Base-by-base conservation (phyloP, 768 basidiomycete species). In the Tephrocybe sp. region DNA sequence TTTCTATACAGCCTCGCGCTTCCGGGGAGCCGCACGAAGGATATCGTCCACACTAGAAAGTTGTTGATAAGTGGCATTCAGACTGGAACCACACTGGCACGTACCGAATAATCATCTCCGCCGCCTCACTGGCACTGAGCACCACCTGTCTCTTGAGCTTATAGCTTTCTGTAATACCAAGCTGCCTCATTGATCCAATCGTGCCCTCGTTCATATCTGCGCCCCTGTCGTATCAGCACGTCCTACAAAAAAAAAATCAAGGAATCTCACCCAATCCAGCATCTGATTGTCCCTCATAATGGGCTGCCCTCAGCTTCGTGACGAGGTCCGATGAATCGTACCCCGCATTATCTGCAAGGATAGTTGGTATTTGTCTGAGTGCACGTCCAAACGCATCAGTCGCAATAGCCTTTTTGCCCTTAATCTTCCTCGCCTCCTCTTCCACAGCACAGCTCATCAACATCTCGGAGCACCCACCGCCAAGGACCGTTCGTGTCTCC, bases 381-480 rank as follows among this genome's bases (percentile, higher is more conserved):
- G 97, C 95, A 21, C 86, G 75, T 3, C 80, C 82, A 59, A 98
- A 99, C 7, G 91, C 85, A 70, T 98, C 97, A 1, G 88, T 88
- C 11, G 97, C 97, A 54, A 98, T 82, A 5, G 94, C 91, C 72
- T 94, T 94, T 76, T 98, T 99, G 2, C 97, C 97, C 63, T 85
- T 85, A 40, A 93, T 82, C 53, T 79, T 82, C 55, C 87, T 77
- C 3, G 89, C 88, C 34, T 77, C 88, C 64, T 94, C 91, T 34
- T 99, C 97, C 9, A 94, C 90, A 1, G 91, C 88, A 58, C 89
- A 91, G 59, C 84, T 86, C 97, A 99, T 99, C 58, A 93, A 66
- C 94, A 97, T 98, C 74, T 99, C 97, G 1, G 94, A 85, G 68
- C 97, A 99, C 24, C 97, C 97, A 41, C 97, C 97, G 3, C 97